Evolutionary conservation across 345 rosid species (phyloP).

Genomic region (Salix caprea): DNA sequence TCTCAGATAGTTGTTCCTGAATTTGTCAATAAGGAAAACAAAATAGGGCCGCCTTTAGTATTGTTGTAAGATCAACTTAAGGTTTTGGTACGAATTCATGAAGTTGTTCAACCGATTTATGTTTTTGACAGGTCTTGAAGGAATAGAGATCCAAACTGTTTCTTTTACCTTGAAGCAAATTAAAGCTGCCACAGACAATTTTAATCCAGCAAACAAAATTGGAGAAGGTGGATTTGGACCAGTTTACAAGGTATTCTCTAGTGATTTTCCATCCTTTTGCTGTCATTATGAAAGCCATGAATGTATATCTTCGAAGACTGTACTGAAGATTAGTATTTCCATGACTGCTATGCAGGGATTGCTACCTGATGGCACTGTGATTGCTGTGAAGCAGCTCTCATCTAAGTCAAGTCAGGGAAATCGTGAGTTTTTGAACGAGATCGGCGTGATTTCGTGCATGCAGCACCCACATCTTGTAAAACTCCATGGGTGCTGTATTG

Average conservation of each 20-base stretch:
- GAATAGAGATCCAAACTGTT: constrained; percentile 17
- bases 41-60: background rate
- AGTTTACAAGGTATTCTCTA: constrained; percentile 46
- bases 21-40: background rate
- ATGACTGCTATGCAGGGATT: constrained; percentile 8
- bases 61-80: background rate
- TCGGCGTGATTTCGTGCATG: constrained; percentile 10
- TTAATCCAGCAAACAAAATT: constrained; percentile 45
- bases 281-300: background rate
- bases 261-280: background rate
- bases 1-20: background rate
- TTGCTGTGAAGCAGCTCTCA: constrained; percentile 20
- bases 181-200: constrained; percentile 47
- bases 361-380: constrained; percentile 11
- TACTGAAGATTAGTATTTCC: background rate
- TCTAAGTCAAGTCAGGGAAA: constrained; percentile 19
- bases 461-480: constrained; percentile 22
- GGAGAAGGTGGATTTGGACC: constrained; percentile 76
- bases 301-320: background rate
- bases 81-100: background rate
- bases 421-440: constrained; percentile 20
- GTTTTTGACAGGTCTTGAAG: constrained; percentile 17
- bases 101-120: background rate
- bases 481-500: constrained; percentile 14
- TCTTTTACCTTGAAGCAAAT: constrained; percentile 50